phyloP scores from a whole-genome alignment of 2,329 filamentous ascomycete genomes.

The Sclerotinia spermophila region DNA sequence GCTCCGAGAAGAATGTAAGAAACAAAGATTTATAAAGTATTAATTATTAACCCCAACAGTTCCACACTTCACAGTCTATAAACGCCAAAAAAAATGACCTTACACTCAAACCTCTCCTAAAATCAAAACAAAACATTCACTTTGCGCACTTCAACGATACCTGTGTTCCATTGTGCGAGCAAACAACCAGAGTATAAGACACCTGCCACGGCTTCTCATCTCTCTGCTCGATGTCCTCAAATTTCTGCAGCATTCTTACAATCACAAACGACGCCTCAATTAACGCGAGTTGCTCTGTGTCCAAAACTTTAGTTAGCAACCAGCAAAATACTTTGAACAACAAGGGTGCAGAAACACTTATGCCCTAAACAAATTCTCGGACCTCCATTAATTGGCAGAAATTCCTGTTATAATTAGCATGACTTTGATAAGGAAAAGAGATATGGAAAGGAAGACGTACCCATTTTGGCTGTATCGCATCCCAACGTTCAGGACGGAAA shows the following conservation, averaged over 20 bases:
- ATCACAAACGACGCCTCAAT: constrained; percentile 21
- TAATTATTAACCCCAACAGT: rapidly evolving
- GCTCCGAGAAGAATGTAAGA: neutral
- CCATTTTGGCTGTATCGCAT: constrained; percentile 21
- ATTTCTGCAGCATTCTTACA: constrained; percentile 43
- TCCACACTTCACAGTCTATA: neutral
- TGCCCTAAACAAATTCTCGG: constrained; percentile 65
- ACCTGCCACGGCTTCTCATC: constrained; percentile 16
- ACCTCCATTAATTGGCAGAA: constrained; percentile 69
- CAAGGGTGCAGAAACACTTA: neutral
- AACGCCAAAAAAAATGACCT: neutral
- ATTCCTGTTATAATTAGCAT: constrained; percentile 49
- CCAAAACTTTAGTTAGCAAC: neutral
- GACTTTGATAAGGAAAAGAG: neutral
- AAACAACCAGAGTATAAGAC: constrained; percentile 8
- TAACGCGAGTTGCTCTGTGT: constrained; percentile 19
- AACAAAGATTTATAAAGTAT: neutral
- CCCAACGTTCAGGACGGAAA: constrained; percentile 43
- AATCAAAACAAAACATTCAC: neutral
- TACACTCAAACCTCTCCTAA: neutral
- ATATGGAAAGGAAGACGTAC: neutral
- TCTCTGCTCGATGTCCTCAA: constrained; percentile 11
- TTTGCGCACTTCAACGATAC: neutral
- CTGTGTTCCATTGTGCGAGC: constrained; percentile 8
- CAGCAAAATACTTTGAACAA: neutral